Percentiles rank a stretch among this genome's conserved stretches.
Conservation (phyloP, 768 basidiomycete species). For the Trametes meyenii region DNA sequence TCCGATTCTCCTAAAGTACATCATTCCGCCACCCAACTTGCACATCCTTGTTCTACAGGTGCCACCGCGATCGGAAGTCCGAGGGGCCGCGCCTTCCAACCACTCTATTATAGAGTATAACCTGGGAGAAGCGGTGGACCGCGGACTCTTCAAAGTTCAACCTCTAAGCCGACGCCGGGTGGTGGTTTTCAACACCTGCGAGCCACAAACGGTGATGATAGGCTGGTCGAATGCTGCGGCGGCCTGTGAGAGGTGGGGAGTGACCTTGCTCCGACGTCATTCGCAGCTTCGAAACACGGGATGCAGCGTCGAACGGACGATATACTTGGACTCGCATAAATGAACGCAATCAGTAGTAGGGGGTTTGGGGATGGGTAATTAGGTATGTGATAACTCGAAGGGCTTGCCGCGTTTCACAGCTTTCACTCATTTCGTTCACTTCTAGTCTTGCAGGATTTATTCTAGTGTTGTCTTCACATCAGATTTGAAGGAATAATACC, state of each 20-base stretch:
- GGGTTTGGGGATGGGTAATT: too few relatives aligned
- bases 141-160: not conserved
- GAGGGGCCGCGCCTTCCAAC: conserved; percentile 37
- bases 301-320: too few relatives aligned
- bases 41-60: conserved; percentile 7
- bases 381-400: too few relatives aligned
- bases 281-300: not conserved
- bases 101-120: not conserved
- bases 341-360: too few relatives aligned
- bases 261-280: not conserved
- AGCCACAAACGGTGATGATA: not conserved
- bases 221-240: not conserved
- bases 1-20: conserved; percentile 5
- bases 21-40: not conserved
- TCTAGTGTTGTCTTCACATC: too few relatives aligned
- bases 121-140: not conserved
- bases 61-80: not conserved
- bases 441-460: too few relatives aligned
- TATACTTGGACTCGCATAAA: too few relatives aligned
- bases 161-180: not conserved
- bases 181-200: not conserved
- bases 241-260: not conserved
- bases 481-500: too few relatives aligned
- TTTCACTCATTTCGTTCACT: too few relatives aligned
- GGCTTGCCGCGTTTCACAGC: too few relatives aligned